phyloP scores from a whole-genome alignment of 345 rosid species.

The Camelina sativa region DNA sequence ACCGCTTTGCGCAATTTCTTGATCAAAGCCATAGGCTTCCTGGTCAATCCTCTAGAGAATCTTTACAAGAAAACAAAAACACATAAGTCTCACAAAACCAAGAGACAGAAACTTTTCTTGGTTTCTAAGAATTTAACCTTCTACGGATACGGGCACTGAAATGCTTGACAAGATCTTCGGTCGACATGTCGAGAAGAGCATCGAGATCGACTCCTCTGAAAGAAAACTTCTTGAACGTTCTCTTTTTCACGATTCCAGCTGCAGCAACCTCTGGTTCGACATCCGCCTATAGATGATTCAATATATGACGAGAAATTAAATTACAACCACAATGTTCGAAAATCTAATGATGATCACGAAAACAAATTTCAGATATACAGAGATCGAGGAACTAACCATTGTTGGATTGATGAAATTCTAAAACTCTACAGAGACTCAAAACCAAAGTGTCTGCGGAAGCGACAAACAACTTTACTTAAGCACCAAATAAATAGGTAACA shows the following conservation, averaged over 20 bases:
- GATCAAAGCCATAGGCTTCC: constrained; percentile 73
- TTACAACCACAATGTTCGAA: neutral
- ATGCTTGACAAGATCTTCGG: constrained; percentile 73
- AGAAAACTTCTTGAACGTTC: constrained; percentile 79
- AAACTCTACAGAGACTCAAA: neutral
- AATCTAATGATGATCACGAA: neutral
- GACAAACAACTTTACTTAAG: constrained; percentile 26
- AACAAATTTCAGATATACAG: neutral
- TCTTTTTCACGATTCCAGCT: constrained; percentile 61
- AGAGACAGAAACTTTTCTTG: neutral
- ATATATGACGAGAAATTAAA: neutral
- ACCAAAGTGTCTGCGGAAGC: constrained; percentile 19
- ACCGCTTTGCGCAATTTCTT: constrained; percentile 71
- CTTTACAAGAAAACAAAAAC: constrained; percentile 35
- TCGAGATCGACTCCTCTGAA: constrained; percentile 82
- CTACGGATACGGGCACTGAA: constrained; percentile 65
- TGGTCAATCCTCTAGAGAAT: constrained; percentile 71
- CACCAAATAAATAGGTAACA: neutral
- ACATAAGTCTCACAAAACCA: neutral
- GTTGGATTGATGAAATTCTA: constrained; percentile 17
- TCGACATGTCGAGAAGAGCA: constrained; percentile 71
- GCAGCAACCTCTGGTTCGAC: constrained; percentile 49
- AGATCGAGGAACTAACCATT: constrained; percentile 14
- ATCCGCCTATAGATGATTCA: constrained; percentile 46
- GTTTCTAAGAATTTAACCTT: constrained; percentile 44